Evolutionary conservation across 805 yeast species (phyloP), one percentile per base, ranked within the genome.

Genomic region (Metschnikowia santaceciliae): DNA sequence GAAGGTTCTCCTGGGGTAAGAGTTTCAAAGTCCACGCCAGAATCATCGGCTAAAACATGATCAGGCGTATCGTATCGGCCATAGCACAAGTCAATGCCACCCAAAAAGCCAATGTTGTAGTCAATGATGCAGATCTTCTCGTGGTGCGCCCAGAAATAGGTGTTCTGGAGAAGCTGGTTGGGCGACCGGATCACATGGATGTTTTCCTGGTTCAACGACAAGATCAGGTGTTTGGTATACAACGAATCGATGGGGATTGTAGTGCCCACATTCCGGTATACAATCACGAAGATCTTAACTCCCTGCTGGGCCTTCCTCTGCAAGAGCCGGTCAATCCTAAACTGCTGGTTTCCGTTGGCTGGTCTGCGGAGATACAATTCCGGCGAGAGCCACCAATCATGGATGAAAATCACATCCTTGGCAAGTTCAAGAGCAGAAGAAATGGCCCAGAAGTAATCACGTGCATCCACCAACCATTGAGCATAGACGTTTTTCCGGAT

Each of bases 301-400:
- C 99, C 99, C 61, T 89, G 88, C 60, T 88, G 88, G 0, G 99
- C 99, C 59, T 90, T 89, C 52, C 95, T 76, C 64, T 88, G 89
- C 57, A 94, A 74, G 1, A 94, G 67, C 61, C 99, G 78, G 67
- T 94, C 99, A 40, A 94, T 71, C 64, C 99, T 79, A 84, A 90
- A 94, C 55, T 88, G 86, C 67, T 94, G 98, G 60, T 92, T 92
- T 7, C 97, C 97, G 67, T 88, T 86, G 0, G 96, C 92, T 0
- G 99, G 99, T 46, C 99, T 76, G 55, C 99, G 80, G 70, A 94
- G 73, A 61, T 94, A 95, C 3, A 94, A 65, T 66, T 94, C 99
- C 0, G 99, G 99, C 4, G 92, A 81, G 23, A 94, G 74, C 99
- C 99, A 94, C 99, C 99, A 94, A 62, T 92, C 99, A 63, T 94